Evolutionary conservation across 208 protist species (phyloP).

Genomic region (Wallacemonas sp.): DNA sequence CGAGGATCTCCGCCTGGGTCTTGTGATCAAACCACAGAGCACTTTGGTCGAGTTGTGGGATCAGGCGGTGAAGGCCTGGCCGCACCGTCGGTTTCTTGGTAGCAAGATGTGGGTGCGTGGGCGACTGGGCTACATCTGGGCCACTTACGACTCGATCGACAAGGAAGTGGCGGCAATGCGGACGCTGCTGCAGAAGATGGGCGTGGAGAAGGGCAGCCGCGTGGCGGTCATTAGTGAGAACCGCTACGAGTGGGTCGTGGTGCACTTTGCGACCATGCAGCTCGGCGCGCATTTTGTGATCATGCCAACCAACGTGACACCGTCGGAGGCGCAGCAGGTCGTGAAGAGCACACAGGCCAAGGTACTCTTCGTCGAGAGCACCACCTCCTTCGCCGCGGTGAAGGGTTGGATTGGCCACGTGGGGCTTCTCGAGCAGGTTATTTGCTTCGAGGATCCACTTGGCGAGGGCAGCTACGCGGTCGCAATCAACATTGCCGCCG

Average conservation of each 20-base stretch:
- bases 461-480: constrained; percentile 86
- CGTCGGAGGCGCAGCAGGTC: constrained; percentile 81
- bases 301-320: constrained; percentile 89
- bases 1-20: constrained; percentile 71
- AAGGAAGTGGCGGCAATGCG: constrained; percentile 79
- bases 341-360: constrained; percentile 84
- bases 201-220: constrained; percentile 77
- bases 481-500: constrained; percentile 76
- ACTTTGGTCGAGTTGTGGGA: constrained; percentile 88
- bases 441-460: constrained; percentile 89
- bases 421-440: constrained; percentile 76
- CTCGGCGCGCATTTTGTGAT: constrained; percentile 88
- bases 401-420: constrained; percentile 83
- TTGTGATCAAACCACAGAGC: constrained; percentile 89
- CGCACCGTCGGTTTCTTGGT: constrained; percentile 79
- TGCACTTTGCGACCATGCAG: constrained; percentile 88
- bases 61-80: constrained; percentile 83
- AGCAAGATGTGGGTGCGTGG: constrained; percentile 91
- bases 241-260: constrained; percentile 91
- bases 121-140: constrained; percentile 86
- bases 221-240: constrained; percentile 92
- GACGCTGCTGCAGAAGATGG: constrained; percentile 79
- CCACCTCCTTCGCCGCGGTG: constrained; percentile 68
- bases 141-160: constrained; percentile 90
- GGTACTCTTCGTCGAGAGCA: constrained; percentile 88